Percentiles rank a stretch among this genome's conserved stretches.
Conservation (phyloP, 768 basidiomycete species). For the Mycena pura region DNA sequence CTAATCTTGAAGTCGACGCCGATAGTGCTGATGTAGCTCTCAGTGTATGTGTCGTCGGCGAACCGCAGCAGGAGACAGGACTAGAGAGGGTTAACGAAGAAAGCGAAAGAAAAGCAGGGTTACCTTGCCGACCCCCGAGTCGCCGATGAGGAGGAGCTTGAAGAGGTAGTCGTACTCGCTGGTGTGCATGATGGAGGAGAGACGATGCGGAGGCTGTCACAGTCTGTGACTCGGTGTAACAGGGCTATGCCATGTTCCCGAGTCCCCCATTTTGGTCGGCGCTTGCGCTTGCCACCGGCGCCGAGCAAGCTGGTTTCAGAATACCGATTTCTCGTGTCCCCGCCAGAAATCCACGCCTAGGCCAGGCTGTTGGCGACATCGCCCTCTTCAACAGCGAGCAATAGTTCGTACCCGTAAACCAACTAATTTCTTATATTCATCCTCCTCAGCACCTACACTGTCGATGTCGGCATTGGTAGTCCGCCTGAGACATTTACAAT, state of each 20-base stretch:
- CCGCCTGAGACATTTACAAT: constrained; percentile 41
- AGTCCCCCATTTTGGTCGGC: not conserved
- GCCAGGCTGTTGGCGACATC: constrained; percentile 18
- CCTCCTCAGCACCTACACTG: constrained; percentile 11
- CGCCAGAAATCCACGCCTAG: not conserved
- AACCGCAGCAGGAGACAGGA: constrained; percentile 95
- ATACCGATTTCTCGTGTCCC: constrained; percentile 9
- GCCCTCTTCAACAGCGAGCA: constrained; percentile 12
- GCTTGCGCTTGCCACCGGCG: not conserved
- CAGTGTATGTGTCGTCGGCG: constrained; percentile 99
- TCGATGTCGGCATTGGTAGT: constrained; percentile 47
- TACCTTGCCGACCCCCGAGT: constrained; percentile 71
- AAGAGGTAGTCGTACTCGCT: constrained; percentile 98
- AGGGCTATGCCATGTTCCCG: not conserved
- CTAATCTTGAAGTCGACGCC: constrained; percentile 99
- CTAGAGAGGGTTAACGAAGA: constrained; percentile 70
- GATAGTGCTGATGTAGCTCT: constrained; percentile 98
- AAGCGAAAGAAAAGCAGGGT: constrained; percentile 9
- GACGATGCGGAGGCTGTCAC: not conserved
- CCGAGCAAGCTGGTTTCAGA: constrained; percentile 6
- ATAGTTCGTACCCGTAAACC: constrained; percentile 1
- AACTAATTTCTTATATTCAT: not conserved
- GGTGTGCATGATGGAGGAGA: constrained; percentile 66
- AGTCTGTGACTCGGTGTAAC: not conserved
- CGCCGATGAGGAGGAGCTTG: constrained; percentile 96